These are phyloP conservation scores for Gossypium herbaceum DNA, from an alignment of 345 rosid species.

Conservation along the genomic window DNA sequence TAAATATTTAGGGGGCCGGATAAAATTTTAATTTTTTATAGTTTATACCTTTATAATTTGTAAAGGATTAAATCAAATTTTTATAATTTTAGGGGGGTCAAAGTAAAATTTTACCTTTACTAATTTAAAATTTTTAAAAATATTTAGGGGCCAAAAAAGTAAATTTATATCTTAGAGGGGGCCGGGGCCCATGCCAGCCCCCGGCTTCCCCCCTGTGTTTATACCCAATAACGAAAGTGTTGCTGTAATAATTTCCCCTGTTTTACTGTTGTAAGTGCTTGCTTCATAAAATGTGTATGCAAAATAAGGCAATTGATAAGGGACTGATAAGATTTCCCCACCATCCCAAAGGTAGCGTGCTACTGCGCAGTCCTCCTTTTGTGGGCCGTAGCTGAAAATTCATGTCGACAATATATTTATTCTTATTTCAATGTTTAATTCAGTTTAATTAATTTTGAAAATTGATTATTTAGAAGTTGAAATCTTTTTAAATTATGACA, in stretches of 20 bases:
- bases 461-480: background rate
- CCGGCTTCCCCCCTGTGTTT: no score
- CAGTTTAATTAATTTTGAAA: background rate
- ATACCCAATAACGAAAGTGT: background rate
- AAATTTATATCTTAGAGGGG: no score
- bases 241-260: background rate
- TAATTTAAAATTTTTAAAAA: no score
- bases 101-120: no score
- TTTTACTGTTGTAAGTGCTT: background rate
- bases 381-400: conserved; percentile 32
- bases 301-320: background rate
- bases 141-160: no score
- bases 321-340: conserved; percentile 30
- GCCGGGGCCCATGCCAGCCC: no score
- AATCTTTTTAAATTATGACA: background rate
- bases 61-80: no score
- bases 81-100: no score
- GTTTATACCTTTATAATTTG: no score
- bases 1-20: no score
- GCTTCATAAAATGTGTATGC: background rate
- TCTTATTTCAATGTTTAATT: background rate
- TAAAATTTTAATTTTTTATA: no score
- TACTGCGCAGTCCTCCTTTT: background rate
- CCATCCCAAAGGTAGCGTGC: conserved; percentile 23
- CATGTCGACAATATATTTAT: conserved; percentile 10